Evolutionary conservation across 805 yeast genomes (phyloP), one percentile per base, ranked within the genome.

Genomic region (Barnettozyma populi): DNA sequence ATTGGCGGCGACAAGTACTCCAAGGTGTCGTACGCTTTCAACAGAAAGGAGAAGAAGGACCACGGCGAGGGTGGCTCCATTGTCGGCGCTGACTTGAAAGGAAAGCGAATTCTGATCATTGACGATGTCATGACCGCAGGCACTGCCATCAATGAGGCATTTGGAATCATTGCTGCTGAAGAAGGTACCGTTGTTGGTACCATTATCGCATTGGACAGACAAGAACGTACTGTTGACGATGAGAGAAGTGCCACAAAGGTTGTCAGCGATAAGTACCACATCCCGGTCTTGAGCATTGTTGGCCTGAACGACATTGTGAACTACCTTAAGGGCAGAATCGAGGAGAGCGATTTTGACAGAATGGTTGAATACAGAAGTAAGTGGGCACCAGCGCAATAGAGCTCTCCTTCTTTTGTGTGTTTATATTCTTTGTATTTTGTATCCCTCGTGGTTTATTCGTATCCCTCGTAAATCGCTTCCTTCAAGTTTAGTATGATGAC

Each of bases 111-210:
- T 21, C 71, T 94, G 59, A 87, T 94, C 59, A 89, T 92, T 52
- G 99, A 94, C 67, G 99, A 92, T 61, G 97, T 94, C 38, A 90
- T 92, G 83, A 92, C 98, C 51, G 98, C 98, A 1, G 99, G 99
- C 36, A 94, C 98, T 50, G 98, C 99, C 43, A 90, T 90, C 64
- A 86, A 86, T 59, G 98, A 94, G 70, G 97, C 98, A 0, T 86
- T 87, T 59, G 80, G 76, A 43, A 85, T 94, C 60, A 89, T 94
- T 57, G 67, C 60, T 5, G 68, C 69, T 23, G 92, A 82, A 55
- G 71, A 78, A 32, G 99, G 97, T 43, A 61, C 69, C 13, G 84
- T 89, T 20, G 86, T 82, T 41, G 98, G 95, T 8, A 79, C 89
- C 48, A 83, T 90, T 51, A 87, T 94, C 61, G 96, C 97, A 7